Conservation (phyloP, 2,329 filamentous ascomycete genomes). For the Aspergillus terreus region DNA sequence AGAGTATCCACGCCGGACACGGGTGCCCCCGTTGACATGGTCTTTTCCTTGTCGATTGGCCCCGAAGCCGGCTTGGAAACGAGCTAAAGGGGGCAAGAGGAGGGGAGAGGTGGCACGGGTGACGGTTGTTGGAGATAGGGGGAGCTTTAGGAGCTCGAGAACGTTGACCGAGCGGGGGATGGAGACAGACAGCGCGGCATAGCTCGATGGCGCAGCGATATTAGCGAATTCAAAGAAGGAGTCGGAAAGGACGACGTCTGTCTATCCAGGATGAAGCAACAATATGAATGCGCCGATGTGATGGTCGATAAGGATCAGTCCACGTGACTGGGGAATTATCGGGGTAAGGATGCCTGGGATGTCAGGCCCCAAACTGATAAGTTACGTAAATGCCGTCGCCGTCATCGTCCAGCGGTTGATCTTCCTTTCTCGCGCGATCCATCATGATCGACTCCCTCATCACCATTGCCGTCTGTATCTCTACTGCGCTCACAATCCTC, state of each 20-base stretch:
- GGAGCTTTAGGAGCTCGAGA: constrained; percentile 19
- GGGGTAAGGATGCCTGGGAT: constrained; percentile 2
- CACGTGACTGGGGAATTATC: constrained; percentile 14
- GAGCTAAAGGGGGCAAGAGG: constrained; percentile 10
- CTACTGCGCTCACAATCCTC: constrained; percentile 47
- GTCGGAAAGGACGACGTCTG: neutral
- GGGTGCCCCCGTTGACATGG: constrained; percentile 33
- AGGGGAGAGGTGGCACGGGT: constrained; percentile 7
- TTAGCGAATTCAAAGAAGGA: neutral
- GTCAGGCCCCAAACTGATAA: neutral
- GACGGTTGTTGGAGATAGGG: constrained; percentile 6
- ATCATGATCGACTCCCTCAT: constrained; percentile 35
- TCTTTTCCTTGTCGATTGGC: constrained; percentile 15
- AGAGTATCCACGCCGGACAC: constrained; percentile 27
- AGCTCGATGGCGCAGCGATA: constrained; percentile 11
- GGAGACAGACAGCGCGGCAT: constrained; percentile 15
- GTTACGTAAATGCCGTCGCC: neutral
- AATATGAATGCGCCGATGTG: neutral
- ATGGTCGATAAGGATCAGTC: constrained; percentile 10
- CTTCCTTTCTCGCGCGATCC: neutral
- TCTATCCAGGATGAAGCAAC: neutral
- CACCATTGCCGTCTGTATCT: constrained; percentile 41
- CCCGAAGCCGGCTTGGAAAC: constrained; percentile 2
- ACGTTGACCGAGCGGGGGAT: constrained; percentile 11
- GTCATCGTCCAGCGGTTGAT: neutral